These are phyloP conservation scores for Colletotrichum eleusines DNA, from an alignment of 2,329 filamentous ascomycete species.

Conservation along the genomic window DNA sequence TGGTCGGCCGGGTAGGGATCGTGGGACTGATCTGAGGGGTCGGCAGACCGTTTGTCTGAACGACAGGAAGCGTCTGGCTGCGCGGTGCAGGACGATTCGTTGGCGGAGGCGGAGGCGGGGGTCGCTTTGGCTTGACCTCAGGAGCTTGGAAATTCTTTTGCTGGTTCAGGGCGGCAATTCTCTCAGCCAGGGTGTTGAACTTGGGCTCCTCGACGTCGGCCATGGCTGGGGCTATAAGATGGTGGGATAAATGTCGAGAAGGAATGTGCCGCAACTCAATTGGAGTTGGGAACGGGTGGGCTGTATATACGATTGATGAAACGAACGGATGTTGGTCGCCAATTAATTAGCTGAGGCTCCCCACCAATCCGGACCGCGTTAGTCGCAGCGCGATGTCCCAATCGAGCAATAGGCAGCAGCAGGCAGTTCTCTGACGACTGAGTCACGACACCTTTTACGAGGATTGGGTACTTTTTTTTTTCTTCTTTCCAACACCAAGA, in stretches of 20 bases:
- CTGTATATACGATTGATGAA: constrained; percentile 30
- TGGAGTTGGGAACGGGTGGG: constrained; percentile 19
- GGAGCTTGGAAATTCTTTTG: constrained; percentile 68
- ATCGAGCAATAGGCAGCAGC: constrained; percentile 38
- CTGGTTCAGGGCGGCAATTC: constrained; percentile 73
- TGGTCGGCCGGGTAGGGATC: constrained; percentile 54
- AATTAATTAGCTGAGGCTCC: constrained; percentile 4
- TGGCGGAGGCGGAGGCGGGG: constrained; percentile 62
- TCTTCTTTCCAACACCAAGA: too few relatives aligned
- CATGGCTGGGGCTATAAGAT: constrained; percentile 55
- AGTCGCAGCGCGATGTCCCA: constrained; percentile 17
- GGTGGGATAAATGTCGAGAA: background rate
- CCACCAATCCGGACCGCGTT: constrained; percentile 26
- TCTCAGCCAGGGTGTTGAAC: constrained; percentile 70
- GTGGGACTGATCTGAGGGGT: constrained; percentile 50
- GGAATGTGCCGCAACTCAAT: constrained; percentile 2
- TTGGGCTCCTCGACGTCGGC: constrained; percentile 72
- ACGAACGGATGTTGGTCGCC: constrained; percentile 1
- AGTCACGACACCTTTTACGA: constrained; percentile 28
- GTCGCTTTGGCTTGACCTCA: constrained; percentile 51
- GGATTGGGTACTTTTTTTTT: constrained; percentile 19
- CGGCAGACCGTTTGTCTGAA: constrained; percentile 45
- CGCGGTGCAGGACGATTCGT: constrained; percentile 54
- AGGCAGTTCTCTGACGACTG: constrained; percentile 19
- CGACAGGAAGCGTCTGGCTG: constrained; percentile 53